phyloP scores from a whole-genome alignment of 148 eudicot genomes.

The Vaccinium macrocarpon region DNA sequence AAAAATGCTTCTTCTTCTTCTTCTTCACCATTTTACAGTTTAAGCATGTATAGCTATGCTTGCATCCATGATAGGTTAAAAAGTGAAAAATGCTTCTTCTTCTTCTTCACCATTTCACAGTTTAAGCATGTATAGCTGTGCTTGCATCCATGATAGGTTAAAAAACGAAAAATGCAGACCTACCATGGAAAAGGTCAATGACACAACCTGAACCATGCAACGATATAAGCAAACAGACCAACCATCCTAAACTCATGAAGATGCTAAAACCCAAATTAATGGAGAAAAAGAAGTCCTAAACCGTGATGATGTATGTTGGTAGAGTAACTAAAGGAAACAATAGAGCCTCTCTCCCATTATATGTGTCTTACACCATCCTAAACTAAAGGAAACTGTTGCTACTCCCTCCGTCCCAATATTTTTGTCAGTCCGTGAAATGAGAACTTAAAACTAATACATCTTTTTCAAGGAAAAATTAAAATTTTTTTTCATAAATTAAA shows the following conservation, averaged over 20 bases:
- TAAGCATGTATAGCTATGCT: neutral
- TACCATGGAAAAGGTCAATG: neutral
- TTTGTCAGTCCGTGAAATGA: too few species aligned
- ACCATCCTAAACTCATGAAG: neutral
- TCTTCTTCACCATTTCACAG: neutral
- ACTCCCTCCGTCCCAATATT: too few species aligned
- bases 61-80: neutral
- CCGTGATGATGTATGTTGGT: neutral
- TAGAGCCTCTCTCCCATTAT: neutral
- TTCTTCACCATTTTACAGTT: conserved; percentile 1
- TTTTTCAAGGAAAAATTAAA: too few species aligned
- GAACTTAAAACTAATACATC: too few species aligned
- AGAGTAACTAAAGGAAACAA: neutral
- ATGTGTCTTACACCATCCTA: neutral
- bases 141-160: neutral
- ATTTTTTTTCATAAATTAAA: too few species aligned
- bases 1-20: neutral
- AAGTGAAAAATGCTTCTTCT: neutral
- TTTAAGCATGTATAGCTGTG: neutral
- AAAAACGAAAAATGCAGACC: neutral
- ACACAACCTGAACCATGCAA: neutral
- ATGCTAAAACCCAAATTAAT: neutral
- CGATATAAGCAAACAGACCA: neutral
- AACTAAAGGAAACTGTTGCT: too few species aligned
- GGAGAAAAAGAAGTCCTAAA: neutral